Conservation (phyloP, 2,329 filamentous ascomycete genomes). For the Pseudocercospora eumusae region DNA sequence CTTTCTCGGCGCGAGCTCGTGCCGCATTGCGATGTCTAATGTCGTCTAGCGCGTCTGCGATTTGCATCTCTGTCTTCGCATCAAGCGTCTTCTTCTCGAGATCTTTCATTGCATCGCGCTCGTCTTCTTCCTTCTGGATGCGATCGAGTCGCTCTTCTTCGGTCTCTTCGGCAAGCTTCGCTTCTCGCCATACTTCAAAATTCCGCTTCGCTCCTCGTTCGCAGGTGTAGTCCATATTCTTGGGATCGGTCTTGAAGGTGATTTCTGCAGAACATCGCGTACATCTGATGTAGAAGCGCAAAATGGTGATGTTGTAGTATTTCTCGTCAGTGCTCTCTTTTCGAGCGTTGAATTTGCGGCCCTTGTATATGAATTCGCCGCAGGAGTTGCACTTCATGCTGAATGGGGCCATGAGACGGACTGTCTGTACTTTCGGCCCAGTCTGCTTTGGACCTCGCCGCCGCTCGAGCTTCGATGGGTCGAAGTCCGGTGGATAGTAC, state of each 20-base stretch:
- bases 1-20: conserved; percentile 71
- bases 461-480: conserved; percentile 72
- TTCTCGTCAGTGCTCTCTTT: conserved; percentile 91
- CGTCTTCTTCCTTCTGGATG: conserved; percentile 74
- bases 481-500: conserved; percentile 78
- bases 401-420: conserved; percentile 88
- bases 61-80: conserved; percentile 91
- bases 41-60: conserved; percentile 93
- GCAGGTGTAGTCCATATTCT: conserved; percentile 85
- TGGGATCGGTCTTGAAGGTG: conserved; percentile 91
- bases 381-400: conserved; percentile 71
- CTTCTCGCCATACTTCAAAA: conserved; percentile 84
- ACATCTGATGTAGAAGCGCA: conserved; percentile 80
- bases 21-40: conserved; percentile 89
- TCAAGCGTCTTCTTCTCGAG: conserved; percentile 91
- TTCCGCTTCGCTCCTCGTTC: conserved; percentile 86
- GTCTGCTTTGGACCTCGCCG: conserved; percentile 68
- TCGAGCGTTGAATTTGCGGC: conserved; percentile 90
- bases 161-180: conserved; percentile 70
- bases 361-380: conserved; percentile 86
- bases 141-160: conserved; percentile 85
- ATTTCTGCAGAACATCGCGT: conserved; percentile 85
- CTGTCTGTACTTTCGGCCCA: conserved; percentile 79
- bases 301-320: conserved; percentile 86
- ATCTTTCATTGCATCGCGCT: conserved; percentile 91